Evolutionary conservation across 129 eudicot species (phyloP).

Genomic region (Tagetes patula): DNA sequence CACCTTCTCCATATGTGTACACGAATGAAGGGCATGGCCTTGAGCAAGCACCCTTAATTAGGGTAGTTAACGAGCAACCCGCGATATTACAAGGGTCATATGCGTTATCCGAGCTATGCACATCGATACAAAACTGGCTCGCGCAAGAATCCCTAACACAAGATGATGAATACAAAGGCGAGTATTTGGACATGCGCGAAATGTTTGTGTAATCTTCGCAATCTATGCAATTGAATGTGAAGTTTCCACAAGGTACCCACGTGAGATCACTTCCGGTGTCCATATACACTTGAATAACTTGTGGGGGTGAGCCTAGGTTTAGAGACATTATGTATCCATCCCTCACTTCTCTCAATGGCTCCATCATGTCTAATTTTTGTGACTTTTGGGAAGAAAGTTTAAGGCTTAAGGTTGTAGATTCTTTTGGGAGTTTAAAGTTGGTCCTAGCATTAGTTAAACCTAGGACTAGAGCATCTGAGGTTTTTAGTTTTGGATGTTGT

Average conservation of each 20-base stretch:
- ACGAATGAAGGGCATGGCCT: conserved; percentile 81
- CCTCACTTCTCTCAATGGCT: conserved; percentile 66
- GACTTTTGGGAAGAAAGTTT: conserved; percentile 32
- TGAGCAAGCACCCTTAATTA: conserved; percentile 49
- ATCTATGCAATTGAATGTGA: conserved; percentile 64
- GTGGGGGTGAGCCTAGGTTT: conserved; percentile 70
- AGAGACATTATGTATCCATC: conserved; percentile 70
- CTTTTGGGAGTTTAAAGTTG: conserved; percentile 42
- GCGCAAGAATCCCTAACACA: conserved; percentile 53
- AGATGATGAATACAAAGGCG: conserved; percentile 63
- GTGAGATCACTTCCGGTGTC: conserved; percentile 81
- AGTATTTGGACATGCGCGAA: conserved; percentile 41
- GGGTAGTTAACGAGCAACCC: conserved; percentile 65
- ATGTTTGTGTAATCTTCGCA: conserved; percentile 52
- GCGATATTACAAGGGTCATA: conserved; percentile 56
- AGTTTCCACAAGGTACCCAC: conserved; percentile 78
- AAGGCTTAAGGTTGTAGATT: conserved; percentile 23
- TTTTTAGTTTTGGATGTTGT: conserved; percentile 32
- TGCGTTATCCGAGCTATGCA: conserved; percentile 65
- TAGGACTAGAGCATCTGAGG: conserved; percentile 47
- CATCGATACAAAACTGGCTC: conserved; percentile 51
- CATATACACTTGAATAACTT: conserved; percentile 62
- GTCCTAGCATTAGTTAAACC: conserved; percentile 54
- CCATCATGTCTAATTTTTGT: conserved; percentile 48
- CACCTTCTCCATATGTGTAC: conserved; percentile 77